Evolutionary conservation across 2,329 filamentous ascomycete genomes (phyloP), one percentile per base, ranked within the genome.

Genomic region (Aspergillus tamarii): DNA sequence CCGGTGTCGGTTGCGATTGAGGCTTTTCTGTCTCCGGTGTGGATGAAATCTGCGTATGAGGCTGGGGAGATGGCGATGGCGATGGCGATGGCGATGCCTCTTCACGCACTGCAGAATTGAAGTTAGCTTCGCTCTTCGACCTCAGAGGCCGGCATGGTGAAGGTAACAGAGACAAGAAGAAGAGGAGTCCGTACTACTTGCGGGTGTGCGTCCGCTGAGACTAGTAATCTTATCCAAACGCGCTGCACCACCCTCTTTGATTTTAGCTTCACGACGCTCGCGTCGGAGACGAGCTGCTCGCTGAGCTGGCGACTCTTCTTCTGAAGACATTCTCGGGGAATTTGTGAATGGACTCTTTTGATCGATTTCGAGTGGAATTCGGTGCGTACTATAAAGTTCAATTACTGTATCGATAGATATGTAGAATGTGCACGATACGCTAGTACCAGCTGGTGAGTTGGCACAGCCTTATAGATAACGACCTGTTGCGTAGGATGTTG

Each of bases 201-300:
- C 78, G 48, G 82, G 79, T 63, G 76, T 77, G 54, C 82, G 77
- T 67, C 86, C 88, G 63, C 86, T 87, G 60, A 89, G 73, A 43
- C 82, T 82, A 45, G 86, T 88, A 74, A 90, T 90, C 69, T 86
- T 85, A 62, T 88, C 85, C 50, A 90, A 78, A 66, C 88, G 82
- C 43, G 85, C 83, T 45, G 85, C 83, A 60, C 86, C 87, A 65
- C 84, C 83, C 53, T 83, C 83, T 66, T 81, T 82, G 72, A 89
- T 85, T 76, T 89, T 89, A 61, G 87, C 87, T 70, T 88, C 84
- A 21, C 87, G 84, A 65, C 87, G 86, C 74, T 90, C 87, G 64
- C 87, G 85, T 48, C 88, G 85, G 61, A 88, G 79, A 54, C 87
- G 85, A 57, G 87, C 87, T 69, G 86, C 83, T 67, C 74, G 73